Percentiles rank a stretch among this genome's conserved stretches.
phyloP scores from a whole-genome alignment of 139 green algal species.

The Dunaliella sp. region DNA sequence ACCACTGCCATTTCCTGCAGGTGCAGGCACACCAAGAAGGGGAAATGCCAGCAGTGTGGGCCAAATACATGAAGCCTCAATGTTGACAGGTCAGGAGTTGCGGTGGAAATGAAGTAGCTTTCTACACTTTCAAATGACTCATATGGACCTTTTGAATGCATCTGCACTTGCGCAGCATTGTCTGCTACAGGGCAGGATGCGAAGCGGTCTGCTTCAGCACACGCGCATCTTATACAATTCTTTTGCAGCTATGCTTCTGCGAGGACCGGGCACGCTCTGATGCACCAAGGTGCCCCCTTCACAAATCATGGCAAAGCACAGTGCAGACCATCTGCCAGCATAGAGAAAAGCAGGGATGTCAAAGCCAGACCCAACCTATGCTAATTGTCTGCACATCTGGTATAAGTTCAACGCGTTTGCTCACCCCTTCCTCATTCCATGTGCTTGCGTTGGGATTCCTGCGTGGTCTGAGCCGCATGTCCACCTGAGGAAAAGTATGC shows the following conservation, averaged over 20 bases:
- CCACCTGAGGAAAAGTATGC: neutral
- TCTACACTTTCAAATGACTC: too few relatives aligned
- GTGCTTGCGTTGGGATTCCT: neutral
- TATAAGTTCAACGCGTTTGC: neutral
- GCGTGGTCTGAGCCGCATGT: neutral
- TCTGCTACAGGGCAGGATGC: neutral
- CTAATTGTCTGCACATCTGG: neutral
- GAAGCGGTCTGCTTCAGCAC: neutral
- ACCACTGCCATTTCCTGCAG: neutral
- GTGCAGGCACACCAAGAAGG: neutral
- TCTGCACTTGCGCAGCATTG: neutral
- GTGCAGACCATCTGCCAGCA: too few relatives aligned
- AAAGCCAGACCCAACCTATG: neutral
- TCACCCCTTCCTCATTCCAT: neutral
- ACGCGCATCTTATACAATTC: too few relatives aligned
- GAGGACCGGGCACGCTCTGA: neutral
- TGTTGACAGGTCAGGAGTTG: too few relatives aligned
- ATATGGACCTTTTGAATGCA: neutral
- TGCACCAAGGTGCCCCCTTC: neutral
- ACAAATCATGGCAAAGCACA: too few relatives aligned
- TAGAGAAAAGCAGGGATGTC: neutral
- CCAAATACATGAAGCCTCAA: neutral
- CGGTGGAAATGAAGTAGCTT: too few relatives aligned
- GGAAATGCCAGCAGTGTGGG: neutral
- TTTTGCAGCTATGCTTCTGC: neutral